phyloP scores from a whole-genome alignment of 2,329 filamentous ascomycete genomes.

The Bipolaris oryzae region DNA sequence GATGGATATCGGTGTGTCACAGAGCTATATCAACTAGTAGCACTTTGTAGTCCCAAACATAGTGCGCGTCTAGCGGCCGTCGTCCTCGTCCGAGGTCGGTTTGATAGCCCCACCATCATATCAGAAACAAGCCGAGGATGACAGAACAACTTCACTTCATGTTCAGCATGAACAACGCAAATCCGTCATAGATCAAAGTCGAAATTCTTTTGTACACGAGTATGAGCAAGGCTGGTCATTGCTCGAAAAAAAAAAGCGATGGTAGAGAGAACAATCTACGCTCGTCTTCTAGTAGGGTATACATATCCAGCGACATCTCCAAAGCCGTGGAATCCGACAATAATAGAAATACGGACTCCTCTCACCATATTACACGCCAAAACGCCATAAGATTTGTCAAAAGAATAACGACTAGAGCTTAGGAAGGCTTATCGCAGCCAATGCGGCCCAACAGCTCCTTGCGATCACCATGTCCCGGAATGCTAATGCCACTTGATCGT shows the following conservation, averaged over 20 bases:
- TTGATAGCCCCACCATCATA: neutral
- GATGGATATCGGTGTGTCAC: no score
- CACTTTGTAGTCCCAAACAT: neutral
- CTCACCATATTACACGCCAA: neutral
- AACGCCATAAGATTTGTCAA: conserved; percentile 18
- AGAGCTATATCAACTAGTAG: neutral
- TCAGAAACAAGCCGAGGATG: conserved; percentile 1
- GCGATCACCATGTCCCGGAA: conserved; percentile 73
- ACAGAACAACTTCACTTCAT: neutral
- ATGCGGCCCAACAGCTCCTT: conserved; percentile 84
- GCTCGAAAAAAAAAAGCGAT: neutral
- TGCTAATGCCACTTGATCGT: conserved; percentile 59
- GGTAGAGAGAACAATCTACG: neutral
- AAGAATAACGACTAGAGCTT: neutral
- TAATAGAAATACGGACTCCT: neutral
- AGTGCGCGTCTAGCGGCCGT: neutral
- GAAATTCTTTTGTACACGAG: neutral
- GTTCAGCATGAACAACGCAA: neutral
- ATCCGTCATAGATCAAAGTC: neutral
- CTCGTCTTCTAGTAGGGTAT: conserved; percentile 11
- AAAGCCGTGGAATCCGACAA: neutral
- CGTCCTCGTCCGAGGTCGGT: neutral
- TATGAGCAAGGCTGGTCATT: neutral
- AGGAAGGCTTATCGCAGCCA: conserved; percentile 73
- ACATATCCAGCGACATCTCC: conserved; percentile 6